Evolutionary conservation across 805 yeast genomes (phyloP).

Genomic region (Tetrapisispora taiwanensis): DNA sequence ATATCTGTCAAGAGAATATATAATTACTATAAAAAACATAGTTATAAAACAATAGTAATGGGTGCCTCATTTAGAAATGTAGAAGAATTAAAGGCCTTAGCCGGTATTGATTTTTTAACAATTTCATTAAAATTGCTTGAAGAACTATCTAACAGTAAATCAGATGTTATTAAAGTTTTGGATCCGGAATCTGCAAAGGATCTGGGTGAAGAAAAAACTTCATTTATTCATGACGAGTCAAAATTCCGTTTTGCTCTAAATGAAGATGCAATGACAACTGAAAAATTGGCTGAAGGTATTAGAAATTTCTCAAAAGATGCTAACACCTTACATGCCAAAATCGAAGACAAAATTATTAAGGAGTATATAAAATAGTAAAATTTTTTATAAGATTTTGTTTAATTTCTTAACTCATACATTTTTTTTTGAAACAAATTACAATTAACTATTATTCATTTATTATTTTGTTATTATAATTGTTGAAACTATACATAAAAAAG

Average conservation of each 20-base stretch:
- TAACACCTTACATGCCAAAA: constrained; percentile 48
- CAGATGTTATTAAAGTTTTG: constrained; percentile 67
- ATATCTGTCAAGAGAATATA: constrained; percentile 70
- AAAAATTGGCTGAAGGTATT: constrained; percentile 94
- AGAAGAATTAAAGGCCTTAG: constrained; percentile 89
- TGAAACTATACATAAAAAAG: too few relatives aligned
- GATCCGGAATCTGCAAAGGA: constrained; percentile 51
- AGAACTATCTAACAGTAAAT: constrained; percentile 68
- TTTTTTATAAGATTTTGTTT: too few relatives aligned
- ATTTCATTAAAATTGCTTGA: constrained; percentile 87
- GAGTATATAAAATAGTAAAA: background rate
- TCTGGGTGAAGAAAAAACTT: constrained; percentile 49
- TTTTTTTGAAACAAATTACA: too few relatives aligned
- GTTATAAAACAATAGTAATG: constrained; percentile 95
- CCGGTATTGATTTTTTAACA: constrained; percentile 93
- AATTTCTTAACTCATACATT: too few relatives aligned
- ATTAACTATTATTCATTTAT: too few relatives aligned
- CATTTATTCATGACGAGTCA: constrained; percentile 76
- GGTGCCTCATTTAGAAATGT: constrained; percentile 98
- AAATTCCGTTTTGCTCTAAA: constrained; percentile 81
- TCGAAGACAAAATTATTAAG: background rate
- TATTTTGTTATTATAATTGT: too few relatives aligned
- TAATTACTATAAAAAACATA: constrained; percentile 95
- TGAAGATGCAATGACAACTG: constrained; percentile 97
- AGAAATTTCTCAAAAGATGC: constrained; percentile 93